These are phyloP conservation scores for Aspergillus ellipticus DNA, from an alignment of 495 filamentous ascomycete species.

Conservation along the genomic window DNA sequence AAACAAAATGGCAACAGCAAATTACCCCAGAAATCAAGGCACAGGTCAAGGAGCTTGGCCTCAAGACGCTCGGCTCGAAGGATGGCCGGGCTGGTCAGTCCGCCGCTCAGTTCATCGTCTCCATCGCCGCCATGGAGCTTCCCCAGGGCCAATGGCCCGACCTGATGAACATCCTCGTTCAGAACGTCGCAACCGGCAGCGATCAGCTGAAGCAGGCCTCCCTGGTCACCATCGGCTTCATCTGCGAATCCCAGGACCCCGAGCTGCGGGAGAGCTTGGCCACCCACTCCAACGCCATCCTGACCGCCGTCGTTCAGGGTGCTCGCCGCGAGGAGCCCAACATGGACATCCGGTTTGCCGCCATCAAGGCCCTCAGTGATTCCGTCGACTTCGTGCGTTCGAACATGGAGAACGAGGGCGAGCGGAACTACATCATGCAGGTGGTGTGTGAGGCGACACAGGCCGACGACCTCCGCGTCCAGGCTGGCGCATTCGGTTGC, in stretches of 20 bases:
- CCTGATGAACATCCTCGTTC: slow-evolving; percentile 80
- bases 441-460: slow-evolving; percentile 99
- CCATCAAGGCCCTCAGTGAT: slow-evolving; percentile 90
- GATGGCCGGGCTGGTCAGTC: slow-evolving; percentile 80
- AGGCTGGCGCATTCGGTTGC: slow-evolving; percentile 93
- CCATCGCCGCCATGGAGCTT: slow-evolving; percentile 91
- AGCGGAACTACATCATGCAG: slow-evolving; percentile 99
- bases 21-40: slow-evolving; percentile 74
- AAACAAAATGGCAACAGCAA: slow-evolving; percentile 83
- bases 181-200: slow-evolving; percentile 82
- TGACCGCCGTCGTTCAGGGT: slow-evolving; percentile 96
- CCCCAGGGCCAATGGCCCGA: slow-evolving; percentile 94
- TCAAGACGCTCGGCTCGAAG: slow-evolving; percentile 74
- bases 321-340: slow-evolving; percentile 94
- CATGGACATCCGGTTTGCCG: slow-evolving; percentile 81
- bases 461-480: slow-evolving; percentile 80
- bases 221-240: slow-evolving; percentile 90
- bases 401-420: slow-evolving; percentile 98
- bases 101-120: slow-evolving; percentile 89
- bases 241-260: slow-evolving; percentile 90
- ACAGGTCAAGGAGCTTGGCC: slow-evolving; percentile 79
- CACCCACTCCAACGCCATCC: slow-evolving; percentile 90
- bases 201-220: slow-evolving; percentile 91
- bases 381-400: slow-evolving; percentile 96
- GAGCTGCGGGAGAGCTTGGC: slow-evolving; percentile 79